Conservation (phyloP, 2,329 filamentous ascomycete genomes). For the Thielaviopsis musarum region DNA sequence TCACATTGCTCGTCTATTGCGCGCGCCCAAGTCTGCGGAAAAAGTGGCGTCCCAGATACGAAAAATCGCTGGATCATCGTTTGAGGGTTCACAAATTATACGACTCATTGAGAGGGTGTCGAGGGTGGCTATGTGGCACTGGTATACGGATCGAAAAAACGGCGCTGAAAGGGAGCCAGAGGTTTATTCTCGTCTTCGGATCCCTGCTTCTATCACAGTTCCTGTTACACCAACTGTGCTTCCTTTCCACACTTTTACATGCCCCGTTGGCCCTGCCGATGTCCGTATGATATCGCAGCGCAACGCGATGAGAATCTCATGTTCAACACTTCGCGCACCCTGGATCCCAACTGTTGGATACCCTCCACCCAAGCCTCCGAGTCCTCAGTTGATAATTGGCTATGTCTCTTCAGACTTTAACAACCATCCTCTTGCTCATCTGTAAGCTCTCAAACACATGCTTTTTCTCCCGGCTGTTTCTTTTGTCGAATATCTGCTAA, state of each 20-base stretch:
- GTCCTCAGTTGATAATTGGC: conserved; percentile 72
- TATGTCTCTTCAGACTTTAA: conserved; percentile 99
- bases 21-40: conserved; percentile 19
- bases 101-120: conserved; percentile 72
- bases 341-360: conserved; percentile 77
- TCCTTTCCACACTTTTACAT: conserved; percentile 96
- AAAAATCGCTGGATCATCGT: conserved; percentile 55
- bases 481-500: neutral
- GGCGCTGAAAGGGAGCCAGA: conserved; percentile 36
- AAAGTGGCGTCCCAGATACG: conserved; percentile 26
- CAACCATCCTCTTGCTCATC: conserved; percentile 86
- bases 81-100: conserved; percentile 77
- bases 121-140: conserved; percentile 61
- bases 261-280: conserved; percentile 76
- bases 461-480: neutral
- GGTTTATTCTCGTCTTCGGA: conserved; percentile 53
- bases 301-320: conserved; percentile 84
- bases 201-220: conserved; percentile 57
- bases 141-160: conserved; percentile 70
- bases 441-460: conserved; percentile 30
- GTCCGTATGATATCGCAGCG: conserved; percentile 89
- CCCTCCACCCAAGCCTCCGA: conserved; percentile 67
- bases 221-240: conserved; percentile 86
- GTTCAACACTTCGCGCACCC: conserved; percentile 66
- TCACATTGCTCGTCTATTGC: conserved; percentile 27